Percentiles rank a stretch among this genome's conserved stretches.
Conservation (phyloP, 108 stramenopile species). For the Nitzschia sp. region DNA sequence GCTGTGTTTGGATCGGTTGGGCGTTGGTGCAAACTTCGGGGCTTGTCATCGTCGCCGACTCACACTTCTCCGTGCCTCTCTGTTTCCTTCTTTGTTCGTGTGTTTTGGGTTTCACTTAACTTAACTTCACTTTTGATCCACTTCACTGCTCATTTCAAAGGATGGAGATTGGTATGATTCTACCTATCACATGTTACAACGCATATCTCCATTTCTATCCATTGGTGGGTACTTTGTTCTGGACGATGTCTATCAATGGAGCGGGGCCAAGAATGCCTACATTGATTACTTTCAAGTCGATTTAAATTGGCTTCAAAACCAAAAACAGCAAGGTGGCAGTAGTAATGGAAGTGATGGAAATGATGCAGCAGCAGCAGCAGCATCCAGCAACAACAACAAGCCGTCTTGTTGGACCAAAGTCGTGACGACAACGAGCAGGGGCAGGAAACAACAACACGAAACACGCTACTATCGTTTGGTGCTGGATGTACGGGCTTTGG, state of each 20-base stretch:
- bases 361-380: too few relatives aligned
- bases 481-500: not conserved
- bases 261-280: not conserved
- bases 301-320: not conserved
- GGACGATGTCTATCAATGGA: slow-evolving; percentile 2
- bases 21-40: too few relatives aligned
- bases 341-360: too few relatives aligned
- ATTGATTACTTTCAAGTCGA: slow-evolving; percentile 1
- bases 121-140: too few relatives aligned
- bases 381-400: too few relatives aligned
- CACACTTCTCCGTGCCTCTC: not conserved
- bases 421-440: not conserved
- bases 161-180: slow-evolving; percentile 11
- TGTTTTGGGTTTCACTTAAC: too few relatives aligned
- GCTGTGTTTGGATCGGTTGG: too few relatives aligned
- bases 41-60: not conserved
- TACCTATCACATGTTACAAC: not conserved
- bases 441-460: not conserved
- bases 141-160: too few relatives aligned
- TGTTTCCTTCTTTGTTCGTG: too few relatives aligned
- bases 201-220: not conserved
- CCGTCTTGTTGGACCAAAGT: not conserved
- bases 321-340: not conserved
- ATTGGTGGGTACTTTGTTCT: not conserved
- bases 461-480: not conserved